Base-by-base conservation (phyloP, 441 rosid genomes). In the Gossypium schwendimanii region DNA sequence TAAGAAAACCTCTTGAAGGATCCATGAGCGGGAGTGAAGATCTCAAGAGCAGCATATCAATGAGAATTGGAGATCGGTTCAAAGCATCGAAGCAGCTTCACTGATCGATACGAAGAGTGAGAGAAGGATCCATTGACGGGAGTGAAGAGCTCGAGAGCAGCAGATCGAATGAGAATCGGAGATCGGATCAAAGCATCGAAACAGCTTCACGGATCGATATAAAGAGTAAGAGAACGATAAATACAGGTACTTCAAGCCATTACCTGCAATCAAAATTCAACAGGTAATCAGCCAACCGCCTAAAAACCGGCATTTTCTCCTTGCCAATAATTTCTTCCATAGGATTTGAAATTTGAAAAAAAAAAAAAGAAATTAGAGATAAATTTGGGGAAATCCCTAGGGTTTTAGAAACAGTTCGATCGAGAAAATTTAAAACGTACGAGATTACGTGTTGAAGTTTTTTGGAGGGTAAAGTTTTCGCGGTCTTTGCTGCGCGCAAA, bases 131-230 rank as follows among this genome's bases (percentile, higher is more conserved):
- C 41, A 6, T 33, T 33, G 18, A 45, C 76, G 18, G 88, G 83
- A 33, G 73, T 45, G 75, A 90, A 90, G 77, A 95, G 80, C 76
- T 91, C 96, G 4, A 80, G 41, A 77, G 99, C 97, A 26, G 89
- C 95, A 36, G 99, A 92, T 85, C 96, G 90, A 33, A 80, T 93
- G 98, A 78, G 92, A 74, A 69, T 84, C 91, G 4, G 95, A 90
- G 80, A 95, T 86, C 47, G 98, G 98, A 14, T 84, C 87, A 62
- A 83, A 77, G 58, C 73, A 85, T 79, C 21, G 91, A 77, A 65
- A 89, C 86, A 62, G 91, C 85, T 53, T 78, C 58, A 80, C 79
- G 85, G 74, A 88, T 82, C 87, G 90, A 81, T 58, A 86, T 78
- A 50, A 85, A 49, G 69, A 85, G 57, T 17, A 84, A 49, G 66